phyloP scores from a whole-genome alignment of 2,329 filamentous ascomycete species.

The Talaromyces sp. region DNA sequence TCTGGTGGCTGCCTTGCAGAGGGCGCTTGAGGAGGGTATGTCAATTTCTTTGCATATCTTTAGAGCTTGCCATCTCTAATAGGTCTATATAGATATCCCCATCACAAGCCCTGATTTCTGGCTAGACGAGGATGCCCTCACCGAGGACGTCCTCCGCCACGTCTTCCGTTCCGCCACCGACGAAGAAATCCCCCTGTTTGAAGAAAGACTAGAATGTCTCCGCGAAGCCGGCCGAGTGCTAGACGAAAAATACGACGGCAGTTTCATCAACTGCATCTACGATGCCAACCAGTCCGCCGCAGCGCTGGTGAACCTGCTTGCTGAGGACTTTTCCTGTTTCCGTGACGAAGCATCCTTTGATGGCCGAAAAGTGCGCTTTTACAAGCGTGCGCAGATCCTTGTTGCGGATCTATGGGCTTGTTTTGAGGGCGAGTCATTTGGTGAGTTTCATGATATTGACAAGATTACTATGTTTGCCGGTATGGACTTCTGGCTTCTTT shows the following conservation, averaged over 20 bases:
- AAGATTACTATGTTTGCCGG: conserved; percentile 95
- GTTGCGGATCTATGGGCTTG: conserved; percentile 96
- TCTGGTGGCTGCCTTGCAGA: conserved; percentile 76
- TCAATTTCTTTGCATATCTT: conserved; percentile 6
- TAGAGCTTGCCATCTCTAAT: too few species aligned
- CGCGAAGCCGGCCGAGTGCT: conserved; percentile 77
- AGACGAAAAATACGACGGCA: conserved; percentile 71
- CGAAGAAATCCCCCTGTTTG: conserved; percentile 79
- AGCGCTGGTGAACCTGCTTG: conserved; percentile 76
- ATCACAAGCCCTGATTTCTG: conserved; percentile 88
- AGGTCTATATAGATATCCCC: conserved; percentile 75
- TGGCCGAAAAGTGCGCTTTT: conserved; percentile 67
- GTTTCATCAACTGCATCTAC: conserved; percentile 65
- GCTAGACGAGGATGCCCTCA: conserved; percentile 69
- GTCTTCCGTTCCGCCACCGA: conserved; percentile 83
- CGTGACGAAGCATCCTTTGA: conserved; percentile 73
- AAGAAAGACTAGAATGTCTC: conserved; percentile 70
- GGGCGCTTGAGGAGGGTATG: conserved; percentile 80
- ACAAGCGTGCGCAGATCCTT: conserved; percentile 93
- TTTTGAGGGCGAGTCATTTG: conserved; percentile 74
- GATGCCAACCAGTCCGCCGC: conserved; percentile 75
- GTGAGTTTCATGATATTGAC: conserved; percentile 82
- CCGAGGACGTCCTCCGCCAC: conserved; percentile 63
- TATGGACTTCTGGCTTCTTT: conserved; percentile 18
- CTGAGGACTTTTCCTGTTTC: conserved; percentile 77